Evolutionary conservation across 768 basidiomycete genomes (phyloP).

Genomic region (Mycena vulgaris): DNA sequence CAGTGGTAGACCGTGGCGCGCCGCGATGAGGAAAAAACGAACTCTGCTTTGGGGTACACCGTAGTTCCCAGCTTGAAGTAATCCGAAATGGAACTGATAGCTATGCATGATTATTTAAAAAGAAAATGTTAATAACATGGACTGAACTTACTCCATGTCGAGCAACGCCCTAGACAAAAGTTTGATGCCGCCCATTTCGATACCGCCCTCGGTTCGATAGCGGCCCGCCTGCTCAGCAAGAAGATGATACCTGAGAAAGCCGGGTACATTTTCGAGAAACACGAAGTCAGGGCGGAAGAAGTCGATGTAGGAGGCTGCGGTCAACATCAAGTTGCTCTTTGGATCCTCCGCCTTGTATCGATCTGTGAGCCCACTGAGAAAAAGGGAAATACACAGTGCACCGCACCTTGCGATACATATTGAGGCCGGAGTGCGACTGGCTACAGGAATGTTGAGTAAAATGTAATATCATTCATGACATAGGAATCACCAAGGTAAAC

Average conservation of each 20-base stretch:
- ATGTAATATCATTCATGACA: constrained; percentile 3
- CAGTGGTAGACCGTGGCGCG: constrained; percentile 57
- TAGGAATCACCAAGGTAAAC: constrained; percentile 79
- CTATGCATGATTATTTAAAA: constrained; percentile 44
- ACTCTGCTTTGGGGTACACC: constrained; percentile 70
- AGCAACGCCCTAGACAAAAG: constrained; percentile 72
- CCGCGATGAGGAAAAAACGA: constrained; percentile 70
- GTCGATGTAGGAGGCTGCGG: constrained; percentile 68
- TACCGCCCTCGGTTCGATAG: constrained; percentile 72
- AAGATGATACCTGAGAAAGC: constrained; percentile 62
- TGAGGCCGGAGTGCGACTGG: constrained; percentile 81
- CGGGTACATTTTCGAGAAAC: constrained; percentile 70
- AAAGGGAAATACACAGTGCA: no score
- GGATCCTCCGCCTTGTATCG: constrained; percentile 67
- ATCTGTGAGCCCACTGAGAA: background rate
- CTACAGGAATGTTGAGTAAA: constrained; percentile 52
- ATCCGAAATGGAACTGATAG: constrained; percentile 67
- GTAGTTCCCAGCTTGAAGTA: constrained; percentile 70
- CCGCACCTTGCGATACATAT: constrained; percentile 74
- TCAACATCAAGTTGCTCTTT: constrained; percentile 80
- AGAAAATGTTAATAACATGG: background rate
- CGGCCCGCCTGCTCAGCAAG: constrained; percentile 55
- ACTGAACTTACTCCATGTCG: constrained; percentile 69
- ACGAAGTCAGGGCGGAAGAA: constrained; percentile 58
- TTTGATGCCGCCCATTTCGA: constrained; percentile 83